Conservation (phyloP, 257 asterid species). For the Eustoma russellianum region DNA sequence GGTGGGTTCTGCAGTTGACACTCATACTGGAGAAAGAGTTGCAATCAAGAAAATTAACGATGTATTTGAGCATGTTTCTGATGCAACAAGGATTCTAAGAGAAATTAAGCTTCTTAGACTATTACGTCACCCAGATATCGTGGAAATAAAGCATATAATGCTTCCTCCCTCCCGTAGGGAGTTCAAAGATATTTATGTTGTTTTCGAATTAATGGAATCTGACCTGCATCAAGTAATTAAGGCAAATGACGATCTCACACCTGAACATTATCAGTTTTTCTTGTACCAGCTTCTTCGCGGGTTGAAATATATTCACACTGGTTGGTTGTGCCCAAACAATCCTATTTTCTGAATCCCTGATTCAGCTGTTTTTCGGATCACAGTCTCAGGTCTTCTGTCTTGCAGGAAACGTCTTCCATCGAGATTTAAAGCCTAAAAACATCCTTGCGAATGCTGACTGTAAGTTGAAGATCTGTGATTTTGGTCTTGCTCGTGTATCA, state of each 20-base stretch:
- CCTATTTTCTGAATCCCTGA: constrained; percentile 1
- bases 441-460: constrained; percentile 97
- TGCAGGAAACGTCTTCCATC: constrained; percentile 87
- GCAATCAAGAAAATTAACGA: constrained; percentile 96
- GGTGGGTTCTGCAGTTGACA: constrained; percentile 82
- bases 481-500: constrained; percentile 95
- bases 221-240: constrained; percentile 97
- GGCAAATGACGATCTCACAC: constrained; percentile 87
- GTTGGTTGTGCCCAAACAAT: constrained; percentile 24
- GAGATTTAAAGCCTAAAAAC: constrained; percentile 93
- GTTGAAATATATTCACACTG: constrained; percentile 76
- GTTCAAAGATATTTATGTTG: constrained; percentile 79
- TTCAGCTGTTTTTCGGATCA: background rate
- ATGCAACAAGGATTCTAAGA: constrained; percentile 89
- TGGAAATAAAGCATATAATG: constrained; percentile 88
- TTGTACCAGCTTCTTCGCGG: constrained; percentile 94
- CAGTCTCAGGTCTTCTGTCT: constrained; percentile 1
- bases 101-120: constrained; percentile 94
- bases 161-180: constrained; percentile 97
- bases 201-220: constrained; percentile 95
- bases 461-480: constrained; percentile 96
- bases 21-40: constrained; percentile 82
- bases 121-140: constrained; percentile 87
- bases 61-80: constrained; percentile 96
- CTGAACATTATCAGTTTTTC: constrained; percentile 89